Base-by-base conservation (phyloP, 441 rosid species). In the Gossypium davidsonii region DNA sequence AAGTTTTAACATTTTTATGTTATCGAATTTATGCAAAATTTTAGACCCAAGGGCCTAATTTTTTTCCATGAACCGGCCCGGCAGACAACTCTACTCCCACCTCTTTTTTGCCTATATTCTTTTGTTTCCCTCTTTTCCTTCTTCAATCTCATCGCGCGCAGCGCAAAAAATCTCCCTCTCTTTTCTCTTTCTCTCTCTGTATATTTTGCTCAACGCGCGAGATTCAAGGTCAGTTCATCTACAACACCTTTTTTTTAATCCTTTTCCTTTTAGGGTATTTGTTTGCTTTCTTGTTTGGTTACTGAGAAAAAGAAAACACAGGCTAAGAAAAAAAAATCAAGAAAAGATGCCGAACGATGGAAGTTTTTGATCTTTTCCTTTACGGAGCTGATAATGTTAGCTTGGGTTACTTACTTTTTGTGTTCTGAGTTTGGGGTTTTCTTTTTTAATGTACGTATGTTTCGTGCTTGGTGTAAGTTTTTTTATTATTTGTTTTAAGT, bases 151-250 rank as follows among this genome's bases (percentile, higher is more conserved):
- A 31, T 44, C 20, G 56, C 56, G 56, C 17, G 49, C 57, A 52
- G 73, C 44, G 23, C 31, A 46, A 59, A 2, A 31, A 31, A 8
- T 10, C 59, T 66, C 37, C 9, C 51, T 11, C 37, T 12, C 71
- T 53, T 12, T 60, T 17, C 25, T 12, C 71, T 53, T 7, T 69
- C 58, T 4, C 20, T 31, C 18, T 17, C 44, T 14, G 51, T n/a
- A 52, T 31, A 23, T 2, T 56, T 73, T 21, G 55, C 67, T 2
- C 1, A 14, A 3, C 21, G 21, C 52, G 14, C 62, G 25, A 75
- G 60, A 75, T 75, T 71, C 71, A 52, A 39, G 73, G 70, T 72
- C 10, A 75, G 81, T 52, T 75, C 12, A 42, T 62, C 26, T 15
- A 31, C 6, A 14, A 34, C 49, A 42, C 12, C 11, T 18, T 3